These are phyloP conservation scores for Heteromeles arbutifolia DNA, from an alignment of 306 rosid genomes.

Conservation along the genomic window DNA sequence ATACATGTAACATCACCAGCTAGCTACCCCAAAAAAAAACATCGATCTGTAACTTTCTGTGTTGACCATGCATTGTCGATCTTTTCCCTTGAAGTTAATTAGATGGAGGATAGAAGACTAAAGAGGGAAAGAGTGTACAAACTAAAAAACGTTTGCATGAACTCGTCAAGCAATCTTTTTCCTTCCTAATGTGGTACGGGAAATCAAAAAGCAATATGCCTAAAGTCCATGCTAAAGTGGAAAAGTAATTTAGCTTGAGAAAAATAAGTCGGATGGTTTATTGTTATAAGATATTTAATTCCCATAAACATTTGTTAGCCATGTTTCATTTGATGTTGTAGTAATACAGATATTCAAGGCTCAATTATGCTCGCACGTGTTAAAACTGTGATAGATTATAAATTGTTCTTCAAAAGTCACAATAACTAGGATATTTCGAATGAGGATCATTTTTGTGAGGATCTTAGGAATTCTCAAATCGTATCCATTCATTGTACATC, in stretches of 20 bases:
- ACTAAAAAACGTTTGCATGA: not conserved
- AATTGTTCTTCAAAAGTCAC: no score
- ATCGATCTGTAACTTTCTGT: not conserved
- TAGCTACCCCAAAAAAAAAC: not conserved
- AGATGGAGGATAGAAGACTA: not conserved
- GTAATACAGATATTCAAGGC: not conserved
- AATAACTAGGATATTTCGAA: no score
- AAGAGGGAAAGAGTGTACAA: not conserved
- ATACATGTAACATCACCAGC: not conserved
- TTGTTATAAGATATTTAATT: not conserved
- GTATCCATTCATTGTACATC: no score
- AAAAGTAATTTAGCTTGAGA: not conserved
- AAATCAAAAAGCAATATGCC: not conserved
- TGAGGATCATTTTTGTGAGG: no score
- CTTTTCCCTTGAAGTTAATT: not conserved
- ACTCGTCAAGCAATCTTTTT: not conserved
- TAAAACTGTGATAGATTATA: no score
- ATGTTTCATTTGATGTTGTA: not conserved
- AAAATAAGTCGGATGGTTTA: not conserved
- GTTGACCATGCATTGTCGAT: not conserved
- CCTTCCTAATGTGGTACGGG: not conserved
- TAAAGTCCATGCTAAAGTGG: not conserved
- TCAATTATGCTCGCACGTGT: not conserved
- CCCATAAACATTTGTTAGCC: not conserved
- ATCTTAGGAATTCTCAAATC: no score